Evolutionary conservation across 257 asterid species (phyloP), one percentile per base, ranked within the genome.

Genomic region (Mitragyna speciosa): DNA sequence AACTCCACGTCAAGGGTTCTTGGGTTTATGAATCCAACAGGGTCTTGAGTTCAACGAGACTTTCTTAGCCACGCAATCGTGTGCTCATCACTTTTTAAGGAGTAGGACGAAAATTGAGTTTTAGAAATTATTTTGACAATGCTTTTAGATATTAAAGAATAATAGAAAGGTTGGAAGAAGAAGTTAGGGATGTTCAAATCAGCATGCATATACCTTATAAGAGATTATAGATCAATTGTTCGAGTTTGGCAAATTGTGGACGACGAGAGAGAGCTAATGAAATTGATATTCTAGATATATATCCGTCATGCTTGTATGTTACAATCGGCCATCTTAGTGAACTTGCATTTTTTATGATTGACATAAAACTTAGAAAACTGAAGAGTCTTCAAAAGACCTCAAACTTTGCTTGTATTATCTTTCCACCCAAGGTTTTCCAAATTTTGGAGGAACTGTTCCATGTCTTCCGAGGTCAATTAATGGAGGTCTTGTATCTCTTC

Each of bases 231-330:
- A 36, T 4, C 39, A 36, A 36, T 89, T 79, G 90, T 95, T 77
- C 88, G 86, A 58, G 82, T 95, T n/a, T 93, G 99, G 99, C 89
- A 90, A 88, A 92, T 93, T 75, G 89, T 92, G 81, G 98, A 92
- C 86, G 96, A 91, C 72, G 96, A n/a, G n/a, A 91, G 78, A 90
- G 95, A 87, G 87, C 87, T 20, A 86, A 89, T 49, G 87, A 86
- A 22, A 67, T 63, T 11, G 94, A 92, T 76, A 74, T 91, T 45
- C 91, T 95, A 10, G 94, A 92, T 64, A 87, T 82, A 3, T 97
- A 95, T 81, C 96, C 96, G 6, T 92, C 99, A 8, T 90, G 99
- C 49, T 87, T 95, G 77, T 95, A 91, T 86, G 91, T 95, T 76
- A 85, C 96, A 3, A 89, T 93, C 49, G 93, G 87, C 76, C 90